Evolutionary conservation across 352 stramenopile species (phyloP).

Genomic region (Phytopythium cucurbitacearum): DNA sequence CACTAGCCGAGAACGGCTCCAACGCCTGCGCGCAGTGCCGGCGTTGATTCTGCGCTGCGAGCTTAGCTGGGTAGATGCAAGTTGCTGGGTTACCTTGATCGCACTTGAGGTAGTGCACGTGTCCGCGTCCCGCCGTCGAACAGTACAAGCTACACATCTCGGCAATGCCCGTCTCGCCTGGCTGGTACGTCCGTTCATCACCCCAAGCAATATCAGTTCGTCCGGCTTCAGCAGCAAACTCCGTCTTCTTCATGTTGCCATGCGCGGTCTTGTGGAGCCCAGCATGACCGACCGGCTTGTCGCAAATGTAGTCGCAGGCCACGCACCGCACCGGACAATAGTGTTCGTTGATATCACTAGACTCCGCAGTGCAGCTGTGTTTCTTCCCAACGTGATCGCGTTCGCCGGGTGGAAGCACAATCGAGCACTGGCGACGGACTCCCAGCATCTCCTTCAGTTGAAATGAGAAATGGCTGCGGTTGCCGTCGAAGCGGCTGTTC

Average conservation of each 20-base stretch:
- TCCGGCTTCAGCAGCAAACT: slow-evolving; percentile 26
- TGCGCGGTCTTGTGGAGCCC: slow-evolving; percentile 31
- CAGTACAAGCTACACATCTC: slow-evolving; percentile 56
- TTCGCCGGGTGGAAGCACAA: slow-evolving; percentile 14
- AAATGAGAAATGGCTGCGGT: slow-evolving; percentile 30
- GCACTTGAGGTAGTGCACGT: slow-evolving; percentile 45
- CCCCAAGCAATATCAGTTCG: slow-evolving; percentile 9
- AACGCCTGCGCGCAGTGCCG: slow-evolving; percentile 26
- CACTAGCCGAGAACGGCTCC: slow-evolving; percentile 10
- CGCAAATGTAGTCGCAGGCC: slow-evolving; percentile 41
- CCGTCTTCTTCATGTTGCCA: slow-evolving; percentile 49
- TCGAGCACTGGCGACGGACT: slow-evolving; percentile 24
- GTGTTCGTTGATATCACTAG: slow-evolving; percentile 7
- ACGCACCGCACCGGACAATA: slow-evolving; percentile 22
- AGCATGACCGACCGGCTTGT: slow-evolving; percentile 28
- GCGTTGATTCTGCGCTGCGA: slow-evolving; percentile 16
- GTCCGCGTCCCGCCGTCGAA: slow-evolving; percentile 32
- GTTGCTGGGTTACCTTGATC: slow-evolving; percentile 5
- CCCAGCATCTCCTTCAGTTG: slow-evolving; percentile 32
- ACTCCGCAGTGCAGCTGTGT: background rate
- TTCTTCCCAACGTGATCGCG: slow-evolving; percentile 13
- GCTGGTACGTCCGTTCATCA: slow-evolving; percentile 17
- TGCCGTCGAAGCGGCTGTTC: slow-evolving; percentile 23
- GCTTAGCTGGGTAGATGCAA: slow-evolving; percentile 24
- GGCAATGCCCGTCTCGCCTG: slow-evolving; percentile 29